Evolutionary conservation across 139 green algal species (phyloP).

Genomic region (Micromonas pusilla): DNA sequence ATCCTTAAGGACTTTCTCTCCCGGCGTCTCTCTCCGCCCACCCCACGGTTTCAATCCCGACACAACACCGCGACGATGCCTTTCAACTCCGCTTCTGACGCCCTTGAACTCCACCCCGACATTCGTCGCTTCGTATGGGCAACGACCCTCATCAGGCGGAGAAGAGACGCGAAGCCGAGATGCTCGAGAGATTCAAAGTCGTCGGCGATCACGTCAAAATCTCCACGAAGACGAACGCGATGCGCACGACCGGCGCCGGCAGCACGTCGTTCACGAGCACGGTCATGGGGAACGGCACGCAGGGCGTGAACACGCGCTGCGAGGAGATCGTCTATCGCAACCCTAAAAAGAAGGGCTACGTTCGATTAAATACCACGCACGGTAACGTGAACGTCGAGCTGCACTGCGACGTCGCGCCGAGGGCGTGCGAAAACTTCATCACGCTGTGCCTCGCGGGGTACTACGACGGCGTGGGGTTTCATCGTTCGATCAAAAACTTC

Average conservation of each 20-base stretch:
- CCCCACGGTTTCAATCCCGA: no score
- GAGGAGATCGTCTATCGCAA: slow-evolving; percentile 23
- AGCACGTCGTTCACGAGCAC: slow-evolving; percentile 79
- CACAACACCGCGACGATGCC: no score
- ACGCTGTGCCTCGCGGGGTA: slow-evolving; percentile 76
- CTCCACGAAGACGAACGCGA: slow-evolving; percentile 18
- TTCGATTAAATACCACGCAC: slow-evolving; percentile 60
- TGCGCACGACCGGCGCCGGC: slow-evolving; percentile 44
- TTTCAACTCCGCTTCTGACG: no score
- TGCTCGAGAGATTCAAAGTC: not conserved
- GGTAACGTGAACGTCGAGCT: slow-evolving; percentile 92
- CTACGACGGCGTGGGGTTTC: slow-evolving; percentile 82
- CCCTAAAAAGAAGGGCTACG: slow-evolving; percentile 78
- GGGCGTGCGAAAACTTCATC: slow-evolving; percentile 95
- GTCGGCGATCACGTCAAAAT: not conserved
- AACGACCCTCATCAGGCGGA: not conserved
- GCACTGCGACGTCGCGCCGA: slow-evolving; percentile 67
- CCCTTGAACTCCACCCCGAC: no score
- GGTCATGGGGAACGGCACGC: slow-evolving; percentile 46
- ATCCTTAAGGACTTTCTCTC: no score
- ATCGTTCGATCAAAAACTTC: slow-evolving; percentile 91
- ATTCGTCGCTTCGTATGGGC: no score
- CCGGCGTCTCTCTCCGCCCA: no score
- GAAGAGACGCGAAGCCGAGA: slow-evolving; percentile 7
- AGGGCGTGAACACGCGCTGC: slow-evolving; percentile 41